phyloP scores from a whole-genome alignment of 495 filamentous ascomycete genomes.

The Neurospora sp. region DNA sequence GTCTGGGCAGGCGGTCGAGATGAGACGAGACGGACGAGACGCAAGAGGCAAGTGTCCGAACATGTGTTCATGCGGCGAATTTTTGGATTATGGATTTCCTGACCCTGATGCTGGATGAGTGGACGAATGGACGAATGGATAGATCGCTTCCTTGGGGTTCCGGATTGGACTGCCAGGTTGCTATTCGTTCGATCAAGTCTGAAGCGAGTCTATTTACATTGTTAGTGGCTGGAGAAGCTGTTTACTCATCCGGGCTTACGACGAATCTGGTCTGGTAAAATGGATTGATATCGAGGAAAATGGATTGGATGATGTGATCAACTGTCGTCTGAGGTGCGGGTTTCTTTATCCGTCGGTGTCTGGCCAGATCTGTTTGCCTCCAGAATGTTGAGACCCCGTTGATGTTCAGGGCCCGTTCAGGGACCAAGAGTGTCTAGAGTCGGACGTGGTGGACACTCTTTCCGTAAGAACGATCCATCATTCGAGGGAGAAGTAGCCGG shows the following conservation, averaged over 20 bases:
- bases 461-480: not conserved
- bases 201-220: not conserved
- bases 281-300: not conserved
- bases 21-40: not conserved
- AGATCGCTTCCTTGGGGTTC: not conserved
- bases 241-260: not conserved
- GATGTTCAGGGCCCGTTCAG: not conserved
- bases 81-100: not conserved
- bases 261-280: not conserved
- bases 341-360: not conserved
- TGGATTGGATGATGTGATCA: not conserved
- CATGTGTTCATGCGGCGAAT: not conserved
- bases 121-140: not conserved
- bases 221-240: not conserved
- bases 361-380: not conserved
- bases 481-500: not conserved
- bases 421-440: not conserved
- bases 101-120: not conserved
- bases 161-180: not conserved
- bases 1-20: not conserved
- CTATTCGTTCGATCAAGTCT: not conserved
- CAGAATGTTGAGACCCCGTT: not conserved
- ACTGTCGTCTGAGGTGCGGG: not conserved
- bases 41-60: not conserved
- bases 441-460: not conserved